phyloP scores from a whole-genome alignment of 2,329 filamentous ascomycete genomes.

The Fusarium fujikuroi region DNA sequence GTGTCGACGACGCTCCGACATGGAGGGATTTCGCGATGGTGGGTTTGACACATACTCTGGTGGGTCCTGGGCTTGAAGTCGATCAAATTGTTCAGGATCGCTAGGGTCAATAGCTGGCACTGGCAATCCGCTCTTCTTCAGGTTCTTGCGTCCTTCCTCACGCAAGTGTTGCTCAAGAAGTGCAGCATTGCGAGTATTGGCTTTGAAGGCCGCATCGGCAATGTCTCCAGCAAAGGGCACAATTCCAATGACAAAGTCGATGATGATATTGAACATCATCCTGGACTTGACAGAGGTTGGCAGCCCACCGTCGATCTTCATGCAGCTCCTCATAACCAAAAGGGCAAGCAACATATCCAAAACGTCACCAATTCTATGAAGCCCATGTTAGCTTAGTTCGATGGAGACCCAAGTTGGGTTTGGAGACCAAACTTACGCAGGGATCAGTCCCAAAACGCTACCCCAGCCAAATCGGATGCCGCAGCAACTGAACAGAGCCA shows the following conservation, averaged over 20 bases:
- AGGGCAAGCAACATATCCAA: slow-evolving; percentile 79
- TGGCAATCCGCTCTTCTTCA: slow-evolving; percentile 59
- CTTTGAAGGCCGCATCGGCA: slow-evolving; percentile 76
- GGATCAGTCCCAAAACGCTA: slow-evolving; percentile 84
- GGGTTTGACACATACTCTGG: slow-evolving; percentile 44
- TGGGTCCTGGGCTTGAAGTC: slow-evolving; percentile 45
- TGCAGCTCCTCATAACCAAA: slow-evolving; percentile 78
- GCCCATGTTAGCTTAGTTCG: slow-evolving; percentile 33
- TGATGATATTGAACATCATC: slow-evolving; percentile 83
- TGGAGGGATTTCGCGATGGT: slow-evolving; percentile 41
- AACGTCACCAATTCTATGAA: slow-evolving; percentile 74
- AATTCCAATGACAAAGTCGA: slow-evolving; percentile 80
- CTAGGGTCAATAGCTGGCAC: slow-evolving; percentile 62
- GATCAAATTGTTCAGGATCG: slow-evolving; percentile 63
- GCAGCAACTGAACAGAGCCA: slow-evolving; percentile 82
- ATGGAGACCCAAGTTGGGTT: background rate
- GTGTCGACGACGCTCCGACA: slow-evolving; percentile 37
- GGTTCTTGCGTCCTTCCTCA: slow-evolving; percentile 70
- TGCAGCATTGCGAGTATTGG: slow-evolving; percentile 80
- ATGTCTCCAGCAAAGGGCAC: slow-evolving; percentile 82
- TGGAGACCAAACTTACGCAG: slow-evolving; percentile 68
- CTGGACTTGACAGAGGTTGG: slow-evolving; percentile 66
- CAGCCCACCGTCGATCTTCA: slow-evolving; percentile 80
- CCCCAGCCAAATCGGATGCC: slow-evolving; percentile 91
- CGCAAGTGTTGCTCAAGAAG: slow-evolving; percentile 75